These are phyloP conservation scores for Perkinsus marinus DNA, from an alignment of 169 alveolate species.

Conservation along the genomic window DNA sequence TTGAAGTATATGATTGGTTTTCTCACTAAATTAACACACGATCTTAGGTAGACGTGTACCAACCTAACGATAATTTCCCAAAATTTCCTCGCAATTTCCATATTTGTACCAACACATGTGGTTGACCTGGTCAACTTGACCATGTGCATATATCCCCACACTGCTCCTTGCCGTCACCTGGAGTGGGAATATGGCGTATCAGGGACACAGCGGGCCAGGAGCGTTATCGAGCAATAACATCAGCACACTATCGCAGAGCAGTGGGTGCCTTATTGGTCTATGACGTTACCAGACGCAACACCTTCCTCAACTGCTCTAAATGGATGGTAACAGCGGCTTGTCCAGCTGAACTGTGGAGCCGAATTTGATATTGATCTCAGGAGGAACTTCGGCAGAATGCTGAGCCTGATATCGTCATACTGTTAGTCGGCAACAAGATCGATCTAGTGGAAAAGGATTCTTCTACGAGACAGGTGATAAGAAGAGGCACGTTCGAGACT, in stretches of 20 bases:
- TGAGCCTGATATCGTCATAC: constrained; percentile 91
- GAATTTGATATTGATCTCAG: constrained; percentile 11
- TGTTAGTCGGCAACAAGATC: constrained; percentile 96
- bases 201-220: constrained; percentile 91
- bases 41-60: no score
- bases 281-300: constrained; percentile 74
- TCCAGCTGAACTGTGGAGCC: no score
- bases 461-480: constrained; percentile 67
- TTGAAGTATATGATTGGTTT: no score
- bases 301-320: constrained; percentile 71
- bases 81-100: no score
- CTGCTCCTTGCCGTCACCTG: no score
- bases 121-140: no score
- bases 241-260: constrained; percentile 85
- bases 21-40: no score
- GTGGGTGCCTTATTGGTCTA: constrained; percentile 89
- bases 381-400: constrained; percentile 92
- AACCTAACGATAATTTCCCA: no score
- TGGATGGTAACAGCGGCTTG: constrained; percentile 76
- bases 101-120: no score
- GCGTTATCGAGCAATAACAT: constrained; percentile 80
- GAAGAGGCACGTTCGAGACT: no score
- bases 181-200: background rate
- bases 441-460: constrained; percentile 82
- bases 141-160: no score